Conservation (phyloP, 352 stramenopile species). For the Detonula confervacea region DNA sequence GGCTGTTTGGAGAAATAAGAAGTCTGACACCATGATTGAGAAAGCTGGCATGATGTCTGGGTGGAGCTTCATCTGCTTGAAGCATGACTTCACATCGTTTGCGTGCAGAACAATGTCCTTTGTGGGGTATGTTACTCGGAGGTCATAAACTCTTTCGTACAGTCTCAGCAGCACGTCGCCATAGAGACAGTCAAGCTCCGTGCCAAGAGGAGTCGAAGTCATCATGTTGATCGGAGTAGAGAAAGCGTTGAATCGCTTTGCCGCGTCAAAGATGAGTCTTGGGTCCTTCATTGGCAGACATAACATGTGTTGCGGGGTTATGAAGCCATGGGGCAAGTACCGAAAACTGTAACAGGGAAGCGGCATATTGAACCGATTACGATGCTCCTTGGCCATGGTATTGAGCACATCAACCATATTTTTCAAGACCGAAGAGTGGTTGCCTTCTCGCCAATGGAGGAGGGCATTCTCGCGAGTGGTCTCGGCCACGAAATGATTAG, state of each 20-base stretch:
- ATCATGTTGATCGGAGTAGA: not conserved
- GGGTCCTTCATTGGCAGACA: not conserved
- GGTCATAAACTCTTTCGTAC: not conserved
- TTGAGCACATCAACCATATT: not conserved
- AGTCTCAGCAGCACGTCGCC: not conserved
- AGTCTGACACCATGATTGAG: conserved; percentile 24
- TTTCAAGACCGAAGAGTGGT: conserved; percentile 14
- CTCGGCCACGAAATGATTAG: conserved; percentile 17
- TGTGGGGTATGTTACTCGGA: not conserved
- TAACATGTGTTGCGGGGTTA: not conserved
- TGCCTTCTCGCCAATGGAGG: not conserved
- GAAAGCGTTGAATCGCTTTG: not conserved
- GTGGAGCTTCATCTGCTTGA: not conserved
- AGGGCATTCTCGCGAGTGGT: conserved; percentile 10
- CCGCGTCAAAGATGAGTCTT: not conserved
- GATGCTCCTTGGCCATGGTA: conserved; percentile 22
- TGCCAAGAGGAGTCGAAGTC: not conserved
- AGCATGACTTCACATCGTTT: not conserved
- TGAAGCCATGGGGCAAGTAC: not conserved
- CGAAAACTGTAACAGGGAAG: not conserved
- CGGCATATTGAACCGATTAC: conserved; percentile 13
- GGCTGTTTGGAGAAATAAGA: conserved; percentile 22
- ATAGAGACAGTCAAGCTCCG: too few species aligned
- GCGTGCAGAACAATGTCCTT: not conserved
- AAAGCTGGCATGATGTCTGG: conserved; percentile 6